Base-by-base conservation (phyloP, 2,329 filamentous ascomycete genomes). In the Fusarium sp. region DNA sequence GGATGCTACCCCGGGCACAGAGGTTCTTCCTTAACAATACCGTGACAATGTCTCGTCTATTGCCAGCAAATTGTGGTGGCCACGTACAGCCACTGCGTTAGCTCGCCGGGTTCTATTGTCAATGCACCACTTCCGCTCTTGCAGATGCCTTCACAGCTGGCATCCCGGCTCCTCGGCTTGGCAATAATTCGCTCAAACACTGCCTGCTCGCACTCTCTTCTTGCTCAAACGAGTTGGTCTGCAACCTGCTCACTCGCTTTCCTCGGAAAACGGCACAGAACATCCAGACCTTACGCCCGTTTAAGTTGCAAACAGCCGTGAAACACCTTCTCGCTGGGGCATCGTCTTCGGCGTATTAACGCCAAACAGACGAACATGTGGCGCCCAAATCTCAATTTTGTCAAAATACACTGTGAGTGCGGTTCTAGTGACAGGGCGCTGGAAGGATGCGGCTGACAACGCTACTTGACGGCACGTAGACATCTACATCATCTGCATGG, bases 371-470 rank as follows among this genome's bases (percentile, higher is more conserved):
- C 58, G n/a, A 66, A 68, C 65, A 75, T 73, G 71, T 75, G 76
- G 76, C 75, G 65, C 20, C 74, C 74, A 15, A 67, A 69, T 22
- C 42, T 77, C 47, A 78, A 78, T 61, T 78, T 78, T 47, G 76
- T 78, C 28, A 71, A 75, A 31, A 45, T 78, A 35, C 77, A 78
- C 71, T 78, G 77, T 78, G 65, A 70, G 74, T 75, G 24, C 39
- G 48, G 67, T 74, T 24, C 39, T 45, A 58, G 22, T 31, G 20
- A 22, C n/a, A 28, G 44, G 50, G 53, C 42, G 18, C 54, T 47
- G 48, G 44, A 31, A 55, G 45, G 33, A 55, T 62, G 57, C 38
- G 58, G 47, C 67, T 74, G 39, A 73, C 36, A 56, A 28, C 30
- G 39, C 35, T 41, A 33, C n/a, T 42, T 56, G 57, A 39, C 62